These are phyloP conservation scores for Sungouiella blattae DNA, from an alignment of 805 yeast genomes.

Conservation along the genomic window DNA sequence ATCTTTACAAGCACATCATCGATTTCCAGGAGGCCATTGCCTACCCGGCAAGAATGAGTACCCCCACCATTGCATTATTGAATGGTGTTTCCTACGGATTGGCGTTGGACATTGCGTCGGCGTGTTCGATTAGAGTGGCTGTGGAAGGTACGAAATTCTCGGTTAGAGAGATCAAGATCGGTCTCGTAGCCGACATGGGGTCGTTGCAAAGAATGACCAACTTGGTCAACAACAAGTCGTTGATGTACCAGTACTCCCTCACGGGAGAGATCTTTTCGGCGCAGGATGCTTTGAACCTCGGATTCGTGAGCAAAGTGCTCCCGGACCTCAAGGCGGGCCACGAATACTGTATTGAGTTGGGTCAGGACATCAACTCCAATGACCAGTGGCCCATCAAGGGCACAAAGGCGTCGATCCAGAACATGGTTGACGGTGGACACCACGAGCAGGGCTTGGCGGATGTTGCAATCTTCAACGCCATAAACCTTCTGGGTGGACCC, in stretches of 20 bases:
- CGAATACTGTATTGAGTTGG: slow-evolving; percentile 47
- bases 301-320: slow-evolving; percentile 48
- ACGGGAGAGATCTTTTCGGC: slow-evolving; percentile 58
- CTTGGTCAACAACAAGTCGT: slow-evolving; percentile 51
- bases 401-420: slow-evolving; percentile 54
- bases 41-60: slow-evolving; percentile 43
- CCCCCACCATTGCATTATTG: slow-evolving; percentile 63
- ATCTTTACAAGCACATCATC: slow-evolving; percentile 37
- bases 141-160: slow-evolving; percentile 50
- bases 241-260: slow-evolving; percentile 56
- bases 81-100: slow-evolving; percentile 68
- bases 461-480: slow-evolving; percentile 53
- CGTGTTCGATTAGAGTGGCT: slow-evolving; percentile 56
- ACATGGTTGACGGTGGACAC: slow-evolving; percentile 29
- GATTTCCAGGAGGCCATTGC: slow-evolving; percentile 59
- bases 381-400: slow-evolving; percentile 63
- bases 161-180: slow-evolving; percentile 68
- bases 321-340: slow-evolving; percentile 49
- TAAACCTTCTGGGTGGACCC: slow-evolving; percentile 21
- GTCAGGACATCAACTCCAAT: slow-evolving; percentile 42
- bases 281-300: slow-evolving; percentile 53
- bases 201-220: slow-evolving; percentile 63
- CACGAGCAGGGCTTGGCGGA: slow-evolving; percentile 46
- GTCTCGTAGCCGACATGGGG: slow-evolving; percentile 79
- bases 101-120: slow-evolving; percentile 63